phyloP scores from a whole-genome alignment of 2,329 filamentous ascomycete species.

The Nigrospora oryzae region DNA sequence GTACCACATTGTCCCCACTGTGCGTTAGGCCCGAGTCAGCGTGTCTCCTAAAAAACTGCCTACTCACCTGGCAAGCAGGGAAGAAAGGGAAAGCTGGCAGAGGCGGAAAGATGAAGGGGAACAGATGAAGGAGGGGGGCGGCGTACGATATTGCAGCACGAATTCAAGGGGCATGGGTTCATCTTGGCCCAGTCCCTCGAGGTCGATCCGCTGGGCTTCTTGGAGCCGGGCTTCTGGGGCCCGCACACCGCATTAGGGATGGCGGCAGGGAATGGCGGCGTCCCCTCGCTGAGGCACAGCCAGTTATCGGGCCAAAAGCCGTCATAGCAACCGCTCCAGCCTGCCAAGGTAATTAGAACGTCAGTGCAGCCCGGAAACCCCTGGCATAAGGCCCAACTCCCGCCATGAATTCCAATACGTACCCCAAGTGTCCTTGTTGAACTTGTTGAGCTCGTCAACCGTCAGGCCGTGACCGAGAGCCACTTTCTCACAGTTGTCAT shows the following conservation, averaged over 20 bases:
- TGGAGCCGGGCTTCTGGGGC: not conserved
- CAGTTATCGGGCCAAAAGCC: slow-evolving; percentile 8
- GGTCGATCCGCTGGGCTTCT: not conserved
- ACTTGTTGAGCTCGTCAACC: slow-evolving; percentile 17
- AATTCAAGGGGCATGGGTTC: slow-evolving; percentile 2
- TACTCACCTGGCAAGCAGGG: too few relatives aligned
- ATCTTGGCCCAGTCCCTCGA: slow-evolving; percentile 9
- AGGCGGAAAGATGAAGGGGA: too few relatives aligned
- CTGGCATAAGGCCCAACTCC: too few relatives aligned
- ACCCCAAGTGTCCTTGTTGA: slow-evolving; percentile 27
- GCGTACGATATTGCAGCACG: slow-evolving; percentile 1
- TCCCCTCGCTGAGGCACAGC: slow-evolving; percentile 24
- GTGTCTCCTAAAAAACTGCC: too few relatives aligned
- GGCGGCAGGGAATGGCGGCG: slow-evolving; percentile 23
- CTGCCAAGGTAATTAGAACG: not conserved
- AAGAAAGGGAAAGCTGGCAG: too few relatives aligned
- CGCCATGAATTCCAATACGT: not conserved
- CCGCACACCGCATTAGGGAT: slow-evolving; percentile 25
- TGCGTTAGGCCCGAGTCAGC: too few relatives aligned
- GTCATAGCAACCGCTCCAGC: not conserved
- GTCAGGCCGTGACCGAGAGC: slow-evolving; percentile 8
- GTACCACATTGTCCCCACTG: slow-evolving; percentile 27
- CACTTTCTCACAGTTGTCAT: slow-evolving; percentile 9
- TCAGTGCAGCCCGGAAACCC: not conserved
- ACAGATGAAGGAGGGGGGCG: not conserved